Evolutionary conservation across 352 stramenopile species (phyloP).

Genomic region (Globisporangium rhizosaccharum): DNA sequence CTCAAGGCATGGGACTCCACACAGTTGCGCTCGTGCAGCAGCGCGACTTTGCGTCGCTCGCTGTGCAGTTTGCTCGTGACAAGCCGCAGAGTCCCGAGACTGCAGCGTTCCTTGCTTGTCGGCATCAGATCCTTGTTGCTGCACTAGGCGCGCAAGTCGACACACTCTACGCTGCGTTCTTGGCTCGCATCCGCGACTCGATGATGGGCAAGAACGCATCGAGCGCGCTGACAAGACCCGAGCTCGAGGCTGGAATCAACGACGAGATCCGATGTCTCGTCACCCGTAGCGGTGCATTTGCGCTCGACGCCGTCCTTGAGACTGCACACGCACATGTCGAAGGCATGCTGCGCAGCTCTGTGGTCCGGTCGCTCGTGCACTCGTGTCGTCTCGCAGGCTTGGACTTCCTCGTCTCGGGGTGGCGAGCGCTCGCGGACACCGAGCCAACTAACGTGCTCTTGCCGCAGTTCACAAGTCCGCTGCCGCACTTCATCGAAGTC

Average conservation of each 20-base stretch:
- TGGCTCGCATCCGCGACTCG: constrained; percentile 28
- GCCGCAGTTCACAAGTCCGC: constrained; percentile 26
- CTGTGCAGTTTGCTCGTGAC: constrained; percentile 40
- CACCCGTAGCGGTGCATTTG: constrained; percentile 26
- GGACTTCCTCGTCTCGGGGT: constrained; percentile 54
- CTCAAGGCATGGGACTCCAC: constrained; percentile 48
- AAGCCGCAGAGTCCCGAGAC: constrained; percentile 19
- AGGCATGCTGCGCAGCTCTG: constrained; percentile 25
- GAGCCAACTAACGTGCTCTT: constrained; percentile 4
- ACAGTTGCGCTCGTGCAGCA: constrained; percentile 55
- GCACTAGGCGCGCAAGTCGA: constrained; percentile 39
- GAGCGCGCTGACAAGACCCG: constrained; percentile 8
- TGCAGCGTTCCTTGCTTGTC: constrained; percentile 38
- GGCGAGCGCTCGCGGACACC: constrained; percentile 15
- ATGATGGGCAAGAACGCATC: constrained; percentile 17
- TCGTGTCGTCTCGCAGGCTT: constrained; percentile 39
- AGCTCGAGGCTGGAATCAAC: constrained; percentile 50
- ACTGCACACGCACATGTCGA: constrained; percentile 36
- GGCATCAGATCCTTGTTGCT: constrained; percentile 28
- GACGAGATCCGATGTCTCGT: constrained; percentile 45
- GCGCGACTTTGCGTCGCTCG: constrained; percentile 38
- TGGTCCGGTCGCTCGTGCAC: constrained; percentile 45
- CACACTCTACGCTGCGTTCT: constrained; percentile 37
- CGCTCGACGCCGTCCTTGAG: constrained; percentile 31
- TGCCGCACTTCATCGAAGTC: constrained; percentile 53